These are phyloP conservation scores for Camellia sinensis DNA, from an alignment of 148 eudicot genomes.

Conservation along the genomic window DNA sequence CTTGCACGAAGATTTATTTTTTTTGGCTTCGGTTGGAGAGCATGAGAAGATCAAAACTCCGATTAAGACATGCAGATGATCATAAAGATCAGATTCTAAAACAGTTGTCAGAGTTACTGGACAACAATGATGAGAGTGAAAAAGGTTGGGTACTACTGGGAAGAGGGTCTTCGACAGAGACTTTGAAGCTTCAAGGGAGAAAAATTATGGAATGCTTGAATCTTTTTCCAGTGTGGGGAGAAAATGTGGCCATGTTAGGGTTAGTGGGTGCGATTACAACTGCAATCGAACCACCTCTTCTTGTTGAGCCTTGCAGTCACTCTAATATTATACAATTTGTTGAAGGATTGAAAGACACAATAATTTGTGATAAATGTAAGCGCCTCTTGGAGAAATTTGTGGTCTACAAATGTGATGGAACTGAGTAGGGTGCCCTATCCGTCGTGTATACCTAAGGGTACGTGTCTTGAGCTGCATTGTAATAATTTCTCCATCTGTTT, in stretches of 20 bases:
- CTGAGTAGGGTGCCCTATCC: neutral
- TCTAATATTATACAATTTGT: conserved; percentile 30
- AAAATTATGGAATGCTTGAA: conserved; percentile 26
- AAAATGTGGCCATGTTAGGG: conserved; percentile 39
- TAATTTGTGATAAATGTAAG: conserved; percentile 46
- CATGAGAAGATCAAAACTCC: conserved; percentile 46
- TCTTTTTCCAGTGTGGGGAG: conserved; percentile 30
- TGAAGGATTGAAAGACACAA: conserved; percentile 32
- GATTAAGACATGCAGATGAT: conserved; percentile 15
- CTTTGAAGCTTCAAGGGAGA: conserved; percentile 37
- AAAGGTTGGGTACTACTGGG: conserved; percentile 61
- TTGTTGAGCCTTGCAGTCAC: conserved; percentile 40
- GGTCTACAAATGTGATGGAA: conserved; percentile 33
- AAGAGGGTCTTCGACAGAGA: conserved; percentile 33
- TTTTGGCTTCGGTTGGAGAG: conserved; percentile 66
- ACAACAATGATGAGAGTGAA: conserved; percentile 12
- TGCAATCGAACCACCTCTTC: conserved; percentile 26
- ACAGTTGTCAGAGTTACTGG: conserved; percentile 35
- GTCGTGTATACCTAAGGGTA: no score
- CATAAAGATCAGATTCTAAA: conserved; percentile 31
- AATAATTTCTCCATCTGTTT: no score
- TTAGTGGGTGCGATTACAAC: conserved; percentile 48
- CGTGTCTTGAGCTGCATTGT: no score
- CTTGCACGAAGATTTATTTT: conserved; percentile 30
- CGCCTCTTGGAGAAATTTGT: conserved; percentile 42